These are phyloP conservation scores for Helicostylum pulchrum DNA, from an alignment of 192 early-diverging fungal species.

Conservation along the genomic window DNA sequence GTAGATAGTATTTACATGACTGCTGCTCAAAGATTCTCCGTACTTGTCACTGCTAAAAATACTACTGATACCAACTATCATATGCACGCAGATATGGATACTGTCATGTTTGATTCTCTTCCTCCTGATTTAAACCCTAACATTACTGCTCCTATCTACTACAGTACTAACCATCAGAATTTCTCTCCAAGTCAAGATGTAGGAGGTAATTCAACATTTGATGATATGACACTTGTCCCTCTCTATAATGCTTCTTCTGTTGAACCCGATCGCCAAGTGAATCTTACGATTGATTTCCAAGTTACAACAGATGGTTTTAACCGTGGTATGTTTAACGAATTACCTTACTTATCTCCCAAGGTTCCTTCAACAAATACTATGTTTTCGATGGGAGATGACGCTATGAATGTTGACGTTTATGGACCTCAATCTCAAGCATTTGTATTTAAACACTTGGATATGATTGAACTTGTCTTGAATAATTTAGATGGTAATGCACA, in stretches of 20 bases:
- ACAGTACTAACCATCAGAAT: too few relatives aligned
- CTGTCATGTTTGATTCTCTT: too few relatives aligned
- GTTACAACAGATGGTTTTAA: constrained; percentile 72
- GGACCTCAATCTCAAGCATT: constrained; percentile 60
- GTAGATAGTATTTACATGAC: too few relatives aligned
- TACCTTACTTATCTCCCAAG: constrained; percentile 60
- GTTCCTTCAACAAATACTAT: constrained; percentile 69
- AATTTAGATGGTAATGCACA: too few relatives aligned
- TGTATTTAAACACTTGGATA: constrained; percentile 51
- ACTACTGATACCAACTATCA: too few relatives aligned
- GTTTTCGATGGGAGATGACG: constrained; percentile 53
- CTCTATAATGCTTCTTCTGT: constrained; percentile 39
- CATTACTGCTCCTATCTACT: too few relatives aligned
- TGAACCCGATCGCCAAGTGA: constrained; percentile 45
- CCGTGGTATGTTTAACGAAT: constrained; percentile 80
- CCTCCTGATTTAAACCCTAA: too few relatives aligned
- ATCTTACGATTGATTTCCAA: constrained; percentile 59
- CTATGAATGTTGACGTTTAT: constrained; percentile 53
- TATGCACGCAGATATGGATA: too few relatives aligned
- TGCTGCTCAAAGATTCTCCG: too few relatives aligned
- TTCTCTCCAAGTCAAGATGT: too few relatives aligned
- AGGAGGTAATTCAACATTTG: constrained; percentile 30
- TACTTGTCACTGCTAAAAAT: too few relatives aligned
- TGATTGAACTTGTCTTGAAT: too few relatives aligned
- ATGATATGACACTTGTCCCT: constrained; percentile 57